Base-by-base conservation (phyloP, 2,329 filamentous ascomycete species). In the Aspergillus awamori region DNA sequence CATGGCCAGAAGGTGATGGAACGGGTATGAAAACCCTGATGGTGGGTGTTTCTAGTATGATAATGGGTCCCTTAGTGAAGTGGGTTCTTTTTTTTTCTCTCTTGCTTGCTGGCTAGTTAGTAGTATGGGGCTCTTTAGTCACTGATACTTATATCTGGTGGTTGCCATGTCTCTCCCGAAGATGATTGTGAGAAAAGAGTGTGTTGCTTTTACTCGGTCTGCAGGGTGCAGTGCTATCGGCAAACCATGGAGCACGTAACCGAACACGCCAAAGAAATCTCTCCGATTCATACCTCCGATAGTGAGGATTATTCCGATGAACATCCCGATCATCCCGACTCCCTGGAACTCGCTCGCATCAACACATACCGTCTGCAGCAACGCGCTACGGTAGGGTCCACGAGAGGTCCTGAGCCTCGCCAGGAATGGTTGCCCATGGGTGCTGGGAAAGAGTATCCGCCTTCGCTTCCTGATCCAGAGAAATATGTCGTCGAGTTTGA, bases 401-500 rank as follows among this genome's bases (percentile, higher is more conserved):
- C 65, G 3, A 59, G 63, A 38, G 64, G 62, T 1, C 67, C 65
- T 11, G 39, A 61, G 5, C 64, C 67, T 8, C 56, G 63, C 1
- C 61, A 66, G 8, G 45, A 61, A 67, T 71, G 69, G 69, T 63
- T 70, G 15, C 63, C 69, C 10, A 73, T 67, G 65, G 69, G 67
- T 30, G 72, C 65, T 8, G 82, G 79, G 3, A 85, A 83, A 64
- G 74, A 81, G 3, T 83, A 81, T 62, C 83, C 83, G 2, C 81
- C 82, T 6, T 70, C 76, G 0, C 67, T 85, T 3, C 82, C 82
- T 2, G 79, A 80, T 13, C 73, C 77, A 30, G 81, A 84, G 61
- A 79, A 81, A 45, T 85, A 85, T 63, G 82, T 85, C 3, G 83
- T 85, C 5, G 83, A 85, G 54, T 86, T 85, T 60, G 82, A 84